These are phyloP conservation scores for Neurospora tetrasperma DNA, from an alignment of 495 filamentous ascomycete species.

Conservation along the genomic window DNA sequence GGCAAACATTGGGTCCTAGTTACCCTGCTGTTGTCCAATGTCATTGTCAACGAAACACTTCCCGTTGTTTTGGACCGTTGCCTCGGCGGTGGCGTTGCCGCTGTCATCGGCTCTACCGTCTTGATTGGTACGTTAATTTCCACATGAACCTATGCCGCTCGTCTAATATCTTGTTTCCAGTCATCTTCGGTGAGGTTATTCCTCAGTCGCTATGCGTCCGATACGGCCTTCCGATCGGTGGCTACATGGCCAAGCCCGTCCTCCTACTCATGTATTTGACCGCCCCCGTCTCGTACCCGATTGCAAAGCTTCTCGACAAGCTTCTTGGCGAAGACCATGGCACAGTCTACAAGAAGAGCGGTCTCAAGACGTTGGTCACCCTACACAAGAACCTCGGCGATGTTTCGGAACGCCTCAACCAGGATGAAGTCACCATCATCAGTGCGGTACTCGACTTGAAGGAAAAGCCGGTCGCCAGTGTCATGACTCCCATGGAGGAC, in stretches of 20 bases:
- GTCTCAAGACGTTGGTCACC: slow-evolving; percentile 69
- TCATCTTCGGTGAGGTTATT: slow-evolving; percentile 95
- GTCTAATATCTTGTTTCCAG: slow-evolving; percentile 30
- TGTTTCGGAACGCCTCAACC: slow-evolving; percentile 79
- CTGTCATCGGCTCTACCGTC: slow-evolving; percentile 82
- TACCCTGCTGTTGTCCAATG: slow-evolving; percentile 85
- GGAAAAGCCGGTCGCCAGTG: slow-evolving; percentile 84
- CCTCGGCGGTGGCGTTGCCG: slow-evolving; percentile 89
- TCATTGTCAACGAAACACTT: slow-evolving; percentile 96
- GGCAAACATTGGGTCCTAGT: slow-evolving; percentile 99
- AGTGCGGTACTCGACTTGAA: slow-evolving; percentile 93
- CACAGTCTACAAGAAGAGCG: slow-evolving; percentile 92
- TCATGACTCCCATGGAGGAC: slow-evolving; percentile 98
- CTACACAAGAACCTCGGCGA: slow-evolving; percentile 85
- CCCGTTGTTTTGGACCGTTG: slow-evolving; percentile 91
- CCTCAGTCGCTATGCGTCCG: slow-evolving; percentile 95
- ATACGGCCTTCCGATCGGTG: slow-evolving; percentile 92
- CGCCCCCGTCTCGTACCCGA: slow-evolving; percentile 78
- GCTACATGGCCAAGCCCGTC: slow-evolving; percentile 85
- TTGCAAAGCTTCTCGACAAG: slow-evolving; percentile 79
- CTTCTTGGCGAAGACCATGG: slow-evolving; percentile 87
- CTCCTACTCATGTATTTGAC: slow-evolving; percentile 84
- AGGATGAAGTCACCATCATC: slow-evolving; percentile 98
- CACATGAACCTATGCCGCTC: neutral
- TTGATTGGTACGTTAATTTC: slow-evolving; percentile 62